phyloP scores from a whole-genome alignment of 1,284 basidiomycete species.

The Trametes versicolor region DNA sequence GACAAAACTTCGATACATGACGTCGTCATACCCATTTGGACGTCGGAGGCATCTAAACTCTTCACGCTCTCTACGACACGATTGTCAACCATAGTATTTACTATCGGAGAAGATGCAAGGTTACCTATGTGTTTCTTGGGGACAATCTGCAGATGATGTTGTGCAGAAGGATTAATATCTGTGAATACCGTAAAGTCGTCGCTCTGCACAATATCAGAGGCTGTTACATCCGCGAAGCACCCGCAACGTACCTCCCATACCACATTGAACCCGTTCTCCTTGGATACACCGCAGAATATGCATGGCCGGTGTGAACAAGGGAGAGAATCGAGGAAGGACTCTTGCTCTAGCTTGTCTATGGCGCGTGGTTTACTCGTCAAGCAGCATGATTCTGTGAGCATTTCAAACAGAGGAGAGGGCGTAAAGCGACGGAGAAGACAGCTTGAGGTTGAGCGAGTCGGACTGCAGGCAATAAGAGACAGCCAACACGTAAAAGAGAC shows the following conservation, averaged over 20 bases:
- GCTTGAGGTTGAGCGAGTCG: conserved; percentile 7
- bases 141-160: conserved; percentile 71
- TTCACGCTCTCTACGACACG: conserved; percentile 33
- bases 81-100: background rate
- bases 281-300: conserved; percentile 65
- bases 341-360: conserved; percentile 24
- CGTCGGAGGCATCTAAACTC: conserved; percentile 49
- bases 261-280: conserved; percentile 66
- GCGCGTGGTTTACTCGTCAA: background rate
- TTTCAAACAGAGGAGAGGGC: conserved; percentile 7
- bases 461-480: conserved; percentile 10
- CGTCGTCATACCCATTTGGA: conserved; percentile 53
- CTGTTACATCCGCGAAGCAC: background rate
- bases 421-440: conserved; percentile 4
- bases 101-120: background rate
- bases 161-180: conserved; percentile 70
- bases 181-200: conserved; percentile 68
- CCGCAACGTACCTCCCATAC: conserved; percentile 61
- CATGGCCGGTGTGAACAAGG: conserved; percentile 40
- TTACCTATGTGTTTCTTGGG: conserved; percentile 70
- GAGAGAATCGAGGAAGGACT: conserved; percentile 23
- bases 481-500: conserved; percentile 7
- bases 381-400: conserved; percentile 7
- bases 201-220: conserved; percentile 51
- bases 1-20: background rate